Base-by-base conservation (phyloP, 495 filamentous ascomycete genomes). In the Chaetomium cochliodes region DNA sequence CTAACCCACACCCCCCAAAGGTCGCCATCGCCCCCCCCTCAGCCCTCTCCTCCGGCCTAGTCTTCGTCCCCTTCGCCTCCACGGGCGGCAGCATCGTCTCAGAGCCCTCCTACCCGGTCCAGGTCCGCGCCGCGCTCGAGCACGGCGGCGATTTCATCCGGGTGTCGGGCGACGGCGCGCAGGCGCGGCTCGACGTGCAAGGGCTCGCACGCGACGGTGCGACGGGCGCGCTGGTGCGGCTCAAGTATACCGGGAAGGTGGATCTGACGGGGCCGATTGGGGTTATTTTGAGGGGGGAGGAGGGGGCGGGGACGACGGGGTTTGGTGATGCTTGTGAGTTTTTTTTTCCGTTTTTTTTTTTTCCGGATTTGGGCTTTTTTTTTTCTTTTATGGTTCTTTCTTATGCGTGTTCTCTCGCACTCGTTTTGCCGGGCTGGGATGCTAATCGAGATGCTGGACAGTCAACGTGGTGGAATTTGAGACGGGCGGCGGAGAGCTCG, bases 281-380 rank as follows among this genome's bases (percentile, higher is more conserved):
- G 8, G 75, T 76, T 58, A 76, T 87, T 2, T 72, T 86, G 30
- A 26, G 60, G 9, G 84, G 80, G 0, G 73, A 68, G 26, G 72
- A 76, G 0, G 79, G 78, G 33, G 81, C 83, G 18, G 77, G 75
- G 47, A 81, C 80, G 5, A 87, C 85, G 1, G 72, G 69, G 0
- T 88, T 82, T 74, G 85, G 85, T 4, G 79, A 84, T 58, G 78
- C 77, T 70, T 85, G 85, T 87, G 61, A 77, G 84, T 81, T 41
- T 26, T 56, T 7, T 44, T 47, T 54, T 25, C 25, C 26, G 25
- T 44, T 11, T 37, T 11, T 37, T 60, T 9, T 37, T 11, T 20
- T 39, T n/a, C n/a, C n/a, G n/a, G n/a, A n/a, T n/a, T n/a, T n/a
- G n/a, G n/a, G n/a, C 15, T n/a, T 37, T 60, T 9, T 37, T 12